phyloP scores from a whole-genome alignment of 306 rosid species.

The Trichosanthes cucumerina region DNA sequence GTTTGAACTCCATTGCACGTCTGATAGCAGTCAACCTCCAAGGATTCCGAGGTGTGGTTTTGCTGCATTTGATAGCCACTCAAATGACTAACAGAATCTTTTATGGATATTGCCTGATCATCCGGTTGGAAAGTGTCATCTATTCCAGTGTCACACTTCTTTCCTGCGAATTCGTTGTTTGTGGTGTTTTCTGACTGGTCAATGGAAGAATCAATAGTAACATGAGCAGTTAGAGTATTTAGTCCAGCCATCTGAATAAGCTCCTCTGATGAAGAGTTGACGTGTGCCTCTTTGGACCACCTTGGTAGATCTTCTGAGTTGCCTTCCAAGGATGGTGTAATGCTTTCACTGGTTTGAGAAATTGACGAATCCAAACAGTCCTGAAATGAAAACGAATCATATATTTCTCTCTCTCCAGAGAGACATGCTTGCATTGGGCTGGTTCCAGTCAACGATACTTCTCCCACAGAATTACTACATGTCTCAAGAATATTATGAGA shows the following conservation, averaged over 20 bases:
- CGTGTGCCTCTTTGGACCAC: slow-evolving; percentile 23
- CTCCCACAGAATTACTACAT: neutral
- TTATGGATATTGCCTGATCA: slow-evolving; percentile 22
- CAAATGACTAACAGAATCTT: slow-evolving; percentile 25
- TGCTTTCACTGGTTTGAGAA: slow-evolving; percentile 53
- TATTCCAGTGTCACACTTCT: slow-evolving; percentile 23
- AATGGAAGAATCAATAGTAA: slow-evolving; percentile 6
- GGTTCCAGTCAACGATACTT: slow-evolving; percentile 16
- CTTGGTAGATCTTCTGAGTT: slow-evolving; percentile 59
- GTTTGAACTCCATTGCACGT: slow-evolving; percentile 26
- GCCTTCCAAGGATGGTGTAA: slow-evolving; percentile 50
- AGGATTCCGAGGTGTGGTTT: slow-evolving; percentile 26
- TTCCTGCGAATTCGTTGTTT: slow-evolving; percentile 12
- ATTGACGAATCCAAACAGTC: slow-evolving; percentile 41
- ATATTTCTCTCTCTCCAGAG: slow-evolving; percentile 23
- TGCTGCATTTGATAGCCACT: slow-evolving; percentile 20
- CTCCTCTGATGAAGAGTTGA: slow-evolving; percentile 29
- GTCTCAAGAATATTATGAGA: slow-evolving; percentile 21
- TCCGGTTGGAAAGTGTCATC: slow-evolving; percentile 26
- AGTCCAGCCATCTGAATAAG: slow-evolving; percentile 40
- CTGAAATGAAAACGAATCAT: slow-evolving; percentile 41
- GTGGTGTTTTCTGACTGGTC: slow-evolving; percentile 22
- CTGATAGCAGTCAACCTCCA: slow-evolving; percentile 34
- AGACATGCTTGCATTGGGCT: slow-evolving; percentile 25
- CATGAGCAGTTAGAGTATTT: slow-evolving; percentile 20